Percentiles rank a stretch among this genome's conserved stretches.
phyloP scores from a whole-genome alignment of 2,329 filamentous ascomycete genomes.

The Botryotinia convoluta region DNA sequence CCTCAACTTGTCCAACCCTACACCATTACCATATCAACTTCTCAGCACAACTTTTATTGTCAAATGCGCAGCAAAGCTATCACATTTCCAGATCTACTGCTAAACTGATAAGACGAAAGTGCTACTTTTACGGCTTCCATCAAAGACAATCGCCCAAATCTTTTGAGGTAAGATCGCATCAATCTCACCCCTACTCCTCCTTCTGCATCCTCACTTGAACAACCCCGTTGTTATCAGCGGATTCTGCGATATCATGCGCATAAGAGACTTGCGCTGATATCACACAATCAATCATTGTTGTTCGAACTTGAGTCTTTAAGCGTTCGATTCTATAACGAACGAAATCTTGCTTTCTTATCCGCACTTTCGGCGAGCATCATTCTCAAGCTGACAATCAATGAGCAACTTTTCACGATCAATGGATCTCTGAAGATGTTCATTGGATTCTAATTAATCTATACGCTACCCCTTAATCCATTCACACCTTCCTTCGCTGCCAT shows the following conservation, averaged over 20 bases:
- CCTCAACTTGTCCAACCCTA: not conserved
- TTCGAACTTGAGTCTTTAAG: not conserved
- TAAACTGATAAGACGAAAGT: not conserved
- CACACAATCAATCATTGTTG: not conserved
- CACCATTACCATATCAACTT: not conserved
- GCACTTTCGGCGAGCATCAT: not conserved
- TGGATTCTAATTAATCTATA: not conserved
- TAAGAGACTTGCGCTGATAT: not conserved
- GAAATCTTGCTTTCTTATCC: not conserved
- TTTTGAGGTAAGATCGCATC: conserved; percentile 9
- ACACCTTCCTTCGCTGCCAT: not conserved
- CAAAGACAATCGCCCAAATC: not conserved
- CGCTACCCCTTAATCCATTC: not conserved
- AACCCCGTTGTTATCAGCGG: not conserved
- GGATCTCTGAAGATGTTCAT: not conserved
- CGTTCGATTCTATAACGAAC: not conserved
- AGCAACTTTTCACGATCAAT: not conserved
- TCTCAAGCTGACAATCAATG: not conserved
- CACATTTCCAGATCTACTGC: not conserved
- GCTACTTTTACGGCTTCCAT: not conserved
- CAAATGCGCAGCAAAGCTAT: not conserved
- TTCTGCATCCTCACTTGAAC: not conserved
- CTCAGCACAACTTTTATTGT: not conserved
- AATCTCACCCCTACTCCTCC: not conserved
- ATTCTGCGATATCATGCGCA: not conserved